Evolutionary conservation across 495 filamentous ascomycete genomes (phyloP).

Genomic region (Endocarpon pusillum): DNA sequence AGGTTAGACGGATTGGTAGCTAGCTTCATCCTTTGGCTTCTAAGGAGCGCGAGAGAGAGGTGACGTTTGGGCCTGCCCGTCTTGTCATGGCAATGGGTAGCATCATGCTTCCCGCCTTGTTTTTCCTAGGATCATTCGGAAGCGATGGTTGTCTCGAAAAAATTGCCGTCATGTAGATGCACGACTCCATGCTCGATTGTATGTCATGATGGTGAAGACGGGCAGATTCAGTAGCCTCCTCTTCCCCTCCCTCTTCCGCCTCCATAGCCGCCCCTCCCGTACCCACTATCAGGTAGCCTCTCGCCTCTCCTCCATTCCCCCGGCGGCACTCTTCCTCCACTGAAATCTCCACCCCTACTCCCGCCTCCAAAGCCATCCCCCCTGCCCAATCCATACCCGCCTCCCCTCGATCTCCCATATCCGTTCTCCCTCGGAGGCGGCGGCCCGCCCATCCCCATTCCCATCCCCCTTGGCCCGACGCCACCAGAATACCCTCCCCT

Average conservation of each 20-base stretch:
- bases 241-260: constrained; percentile 26
- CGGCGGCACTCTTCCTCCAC: constrained; percentile 16
- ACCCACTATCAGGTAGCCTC: constrained; percentile 22
- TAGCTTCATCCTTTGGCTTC: too few relatives aligned
- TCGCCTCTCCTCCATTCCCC: constrained; percentile 30
- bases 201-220: too few relatives aligned
- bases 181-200: too few relatives aligned
- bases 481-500: constrained; percentile 14
- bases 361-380: constrained; percentile 18
- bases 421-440: constrained; percentile 32
- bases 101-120: too few relatives aligned
- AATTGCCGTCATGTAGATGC: too few relatives aligned
- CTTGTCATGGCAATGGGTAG: too few relatives aligned
- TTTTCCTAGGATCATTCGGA: too few relatives aligned
- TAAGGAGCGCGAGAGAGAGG: too few relatives aligned
- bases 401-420: constrained; percentile 14
- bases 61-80: too few relatives aligned
- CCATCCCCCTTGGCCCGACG: constrained; percentile 8
- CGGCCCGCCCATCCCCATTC: constrained; percentile 24
- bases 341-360: constrained; percentile 12
- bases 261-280: constrained; percentile 16
- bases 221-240: background rate
- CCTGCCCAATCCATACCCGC: constrained; percentile 14
- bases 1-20: too few relatives aligned
- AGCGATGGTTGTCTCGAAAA: too few relatives aligned